These are phyloP conservation scores for Vickermania spadyakhi DNA, from an alignment of 208 protist species.

Conservation along the genomic window DNA sequence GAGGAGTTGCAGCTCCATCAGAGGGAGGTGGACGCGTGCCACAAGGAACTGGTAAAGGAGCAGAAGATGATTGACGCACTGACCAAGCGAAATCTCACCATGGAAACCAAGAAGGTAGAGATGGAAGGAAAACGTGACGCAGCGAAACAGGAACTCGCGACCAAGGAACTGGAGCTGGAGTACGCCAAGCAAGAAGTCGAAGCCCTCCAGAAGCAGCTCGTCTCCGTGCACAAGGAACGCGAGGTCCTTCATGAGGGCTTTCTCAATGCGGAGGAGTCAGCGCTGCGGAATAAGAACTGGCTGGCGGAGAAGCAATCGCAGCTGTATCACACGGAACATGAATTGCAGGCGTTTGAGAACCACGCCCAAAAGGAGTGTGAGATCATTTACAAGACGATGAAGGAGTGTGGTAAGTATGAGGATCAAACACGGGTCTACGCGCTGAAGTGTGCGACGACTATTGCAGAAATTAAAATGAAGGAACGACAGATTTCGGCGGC, in stretches of 20 bases:
- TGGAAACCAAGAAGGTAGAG: slow-evolving; percentile 45
- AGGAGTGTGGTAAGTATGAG: slow-evolving; percentile 82
- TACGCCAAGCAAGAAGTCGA: slow-evolving; percentile 19
- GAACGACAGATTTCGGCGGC: slow-evolving; percentile 77
- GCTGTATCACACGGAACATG: slow-evolving; percentile 82
- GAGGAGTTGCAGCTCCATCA: slow-evolving; percentile 62
- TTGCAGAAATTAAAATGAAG: slow-evolving; percentile 84
- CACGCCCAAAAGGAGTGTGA: slow-evolving; percentile 85
- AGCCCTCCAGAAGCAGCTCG: slow-evolving; percentile 26
- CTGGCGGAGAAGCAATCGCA: slow-evolving; percentile 76
- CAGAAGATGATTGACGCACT: slow-evolving; percentile 61
- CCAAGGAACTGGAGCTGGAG: slow-evolving; percentile 48
- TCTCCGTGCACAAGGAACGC: slow-evolving; percentile 34
- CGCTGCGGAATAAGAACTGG: slow-evolving; percentile 61
- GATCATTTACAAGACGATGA: slow-evolving; percentile 76
- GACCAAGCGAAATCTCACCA: slow-evolving; percentile 52
- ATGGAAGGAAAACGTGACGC: slow-evolving; percentile 32
- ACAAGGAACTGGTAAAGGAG: slow-evolving; percentile 36
- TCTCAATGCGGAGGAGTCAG: slow-evolving; percentile 37
- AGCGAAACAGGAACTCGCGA: slow-evolving; percentile 25
- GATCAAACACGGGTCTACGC: slow-evolving; percentile 51
- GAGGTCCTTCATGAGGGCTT: slow-evolving; percentile 75
- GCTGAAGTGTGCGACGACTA: slow-evolving; percentile 56
- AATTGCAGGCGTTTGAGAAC: slow-evolving; percentile 72
- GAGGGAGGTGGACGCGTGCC: slow-evolving; percentile 23